phyloP scores from a whole-genome alignment of 352 stramenopile species.

The Phytophthora lateralis region DNA sequence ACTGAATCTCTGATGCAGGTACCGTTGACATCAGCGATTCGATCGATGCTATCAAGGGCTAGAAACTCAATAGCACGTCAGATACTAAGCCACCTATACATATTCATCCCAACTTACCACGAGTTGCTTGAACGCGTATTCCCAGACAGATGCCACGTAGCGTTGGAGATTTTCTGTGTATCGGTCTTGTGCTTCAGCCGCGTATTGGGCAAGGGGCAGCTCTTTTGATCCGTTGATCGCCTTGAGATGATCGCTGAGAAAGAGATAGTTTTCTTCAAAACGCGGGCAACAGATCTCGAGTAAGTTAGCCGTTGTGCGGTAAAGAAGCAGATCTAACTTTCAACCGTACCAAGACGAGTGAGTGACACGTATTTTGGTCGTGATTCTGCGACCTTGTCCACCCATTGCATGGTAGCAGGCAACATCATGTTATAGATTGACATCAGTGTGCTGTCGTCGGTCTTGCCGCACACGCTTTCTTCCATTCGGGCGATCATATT shows the following conservation, averaged over 20 bases:
- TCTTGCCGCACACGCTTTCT: slow-evolving; percentile 63
- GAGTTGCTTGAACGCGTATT: slow-evolving; percentile 71
- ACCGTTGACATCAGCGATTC: slow-evolving; percentile 59
- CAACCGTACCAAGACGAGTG: slow-evolving; percentile 53
- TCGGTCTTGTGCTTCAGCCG: slow-evolving; percentile 42
- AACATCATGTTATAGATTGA: slow-evolving; percentile 75
- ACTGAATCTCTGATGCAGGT: slow-evolving; percentile 67
- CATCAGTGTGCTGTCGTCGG: slow-evolving; percentile 56
- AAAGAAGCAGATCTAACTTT: neutral
- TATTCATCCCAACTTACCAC: slow-evolving; percentile 30
- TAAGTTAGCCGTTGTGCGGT: neutral
- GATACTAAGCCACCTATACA: neutral
- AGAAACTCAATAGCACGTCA: neutral
- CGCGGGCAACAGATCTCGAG: neutral
- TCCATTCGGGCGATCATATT: slow-evolving; percentile 65
- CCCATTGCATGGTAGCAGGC: slow-evolving; percentile 65
- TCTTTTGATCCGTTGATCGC: slow-evolving; percentile 53
- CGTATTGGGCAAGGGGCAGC: slow-evolving; percentile 59
- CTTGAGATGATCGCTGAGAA: slow-evolving; percentile 57
- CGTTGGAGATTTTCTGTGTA: slow-evolving; percentile 49
- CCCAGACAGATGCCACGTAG: slow-evolving; percentile 71
- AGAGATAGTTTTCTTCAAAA: slow-evolving; percentile 71
- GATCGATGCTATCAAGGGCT: slow-evolving; percentile 63
- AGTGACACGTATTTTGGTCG: slow-evolving; percentile 75
- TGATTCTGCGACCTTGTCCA: slow-evolving; percentile 66